These are phyloP conservation scores for Yamadazyma kanchanaburiensis DNA, from an alignment of 1,139 yeast genomes.

Conservation along the genomic window DNA sequence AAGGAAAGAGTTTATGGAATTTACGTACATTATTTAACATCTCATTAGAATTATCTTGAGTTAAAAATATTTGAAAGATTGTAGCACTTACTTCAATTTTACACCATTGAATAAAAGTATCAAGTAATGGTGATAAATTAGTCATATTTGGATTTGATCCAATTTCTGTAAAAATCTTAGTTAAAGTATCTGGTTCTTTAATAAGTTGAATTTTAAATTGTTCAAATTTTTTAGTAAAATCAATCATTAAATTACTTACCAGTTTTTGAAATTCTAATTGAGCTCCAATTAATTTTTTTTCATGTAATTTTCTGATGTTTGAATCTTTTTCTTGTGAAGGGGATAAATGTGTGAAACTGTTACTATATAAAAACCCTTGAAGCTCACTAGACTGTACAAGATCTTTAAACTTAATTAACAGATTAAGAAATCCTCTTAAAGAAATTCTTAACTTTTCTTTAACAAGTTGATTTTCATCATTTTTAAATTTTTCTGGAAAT, in stretches of 20 bases:
- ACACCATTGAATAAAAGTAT: slow-evolving; percentile 75
- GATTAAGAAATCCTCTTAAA: slow-evolving; percentile 65
- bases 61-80: slow-evolving; percentile 71
- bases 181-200: slow-evolving; percentile 46
- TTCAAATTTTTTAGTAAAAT: slow-evolving; percentile 49
- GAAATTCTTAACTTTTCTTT: slow-evolving; percentile 72
- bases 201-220: slow-evolving; percentile 52
- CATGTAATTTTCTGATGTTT: slow-evolving; percentile 55
- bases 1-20: slow-evolving; percentile 75
- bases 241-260: slow-evolving; percentile 42
- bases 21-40: slow-evolving; percentile 64
- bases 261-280: slow-evolving; percentile 73
- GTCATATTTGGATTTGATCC: slow-evolving; percentile 50
- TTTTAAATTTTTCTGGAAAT: slow-evolving; percentile 51
- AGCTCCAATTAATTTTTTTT: slow-evolving; percentile 55
- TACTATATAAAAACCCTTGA: slow-evolving; percentile 47
- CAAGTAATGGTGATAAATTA: slow-evolving; percentile 65
- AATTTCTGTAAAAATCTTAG: slow-evolving; percentile 59
- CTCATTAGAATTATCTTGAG: slow-evolving; percentile 77
- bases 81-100: slow-evolving; percentile 83
- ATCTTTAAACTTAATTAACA: slow-evolving; percentile 51
- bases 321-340: slow-evolving; percentile 52
- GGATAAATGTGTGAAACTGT: slow-evolving; percentile 23
- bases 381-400: slow-evolving; percentile 52
- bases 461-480: slow-evolving; percentile 20